These are phyloP conservation scores for Penicillium tannophilum DNA, from an alignment of 495 filamentous ascomycete species.

Conservation along the genomic window DNA sequence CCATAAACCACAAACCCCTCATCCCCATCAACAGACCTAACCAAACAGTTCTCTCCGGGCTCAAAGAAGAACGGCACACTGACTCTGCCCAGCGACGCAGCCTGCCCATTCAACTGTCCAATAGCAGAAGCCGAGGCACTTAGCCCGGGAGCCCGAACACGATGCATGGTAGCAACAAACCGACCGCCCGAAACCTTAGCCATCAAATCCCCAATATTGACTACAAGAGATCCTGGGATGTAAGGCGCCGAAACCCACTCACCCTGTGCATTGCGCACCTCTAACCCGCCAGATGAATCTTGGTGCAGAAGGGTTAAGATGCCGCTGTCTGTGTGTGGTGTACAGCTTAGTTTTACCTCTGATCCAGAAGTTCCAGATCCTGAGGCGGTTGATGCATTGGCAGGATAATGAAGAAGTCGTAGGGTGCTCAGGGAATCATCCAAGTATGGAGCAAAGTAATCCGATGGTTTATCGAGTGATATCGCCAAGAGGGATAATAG, in stretches of 20 bases:
- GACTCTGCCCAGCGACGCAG: constrained; percentile 33
- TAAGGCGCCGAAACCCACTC: constrained; percentile 50
- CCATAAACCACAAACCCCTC: constrained; percentile 42
- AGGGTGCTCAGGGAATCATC: constrained; percentile 44
- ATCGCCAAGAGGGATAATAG: constrained; percentile 46
- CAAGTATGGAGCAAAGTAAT: constrained; percentile 44
- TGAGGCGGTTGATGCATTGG: constrained; percentile 14
- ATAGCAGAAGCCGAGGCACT: constrained; percentile 4
- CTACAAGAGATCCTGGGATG: constrained; percentile 45
- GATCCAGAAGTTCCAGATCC: constrained; percentile 3
- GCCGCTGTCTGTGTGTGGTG: constrained; percentile 48
- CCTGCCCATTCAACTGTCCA: constrained; percentile 8
- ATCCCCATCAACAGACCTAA: constrained; percentile 37
- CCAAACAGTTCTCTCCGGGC: constrained; percentile 43
- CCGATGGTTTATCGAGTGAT: constrained; percentile 36
- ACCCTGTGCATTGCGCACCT: constrained; percentile 42
- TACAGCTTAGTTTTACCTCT: constrained; percentile 43
- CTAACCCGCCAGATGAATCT: constrained; percentile 43
- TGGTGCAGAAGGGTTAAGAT: constrained; percentile 48
- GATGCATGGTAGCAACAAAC: constrained; percentile 52
- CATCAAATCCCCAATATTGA: constrained; percentile 56
- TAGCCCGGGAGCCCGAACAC: constrained; percentile 36
- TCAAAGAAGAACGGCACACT: constrained; percentile 56
- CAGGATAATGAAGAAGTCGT: constrained; percentile 43
- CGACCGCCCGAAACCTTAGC: constrained; percentile 46